Evolutionary conservation across 2,329 filamentous ascomycete species (phyloP).

Genomic region (Diaporthe aspalathi): DNA sequence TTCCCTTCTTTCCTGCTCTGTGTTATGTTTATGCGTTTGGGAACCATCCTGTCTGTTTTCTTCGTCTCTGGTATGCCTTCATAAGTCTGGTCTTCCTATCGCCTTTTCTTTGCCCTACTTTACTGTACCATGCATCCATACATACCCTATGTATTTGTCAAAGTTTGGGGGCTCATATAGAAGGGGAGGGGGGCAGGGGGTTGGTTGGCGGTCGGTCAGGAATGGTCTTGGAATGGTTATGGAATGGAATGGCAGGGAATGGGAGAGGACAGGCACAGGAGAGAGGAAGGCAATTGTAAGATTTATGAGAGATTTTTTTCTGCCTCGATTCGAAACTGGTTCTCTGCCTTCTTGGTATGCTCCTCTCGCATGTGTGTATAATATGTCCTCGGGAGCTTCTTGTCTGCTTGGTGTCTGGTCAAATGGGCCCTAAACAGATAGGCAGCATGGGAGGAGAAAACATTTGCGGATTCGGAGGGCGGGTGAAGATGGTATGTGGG

Average conservation of each 20-base stretch:
- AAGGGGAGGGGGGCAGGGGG: neutral
- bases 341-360: neutral
- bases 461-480: neutral
- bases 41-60: neutral
- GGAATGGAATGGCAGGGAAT: neutral
- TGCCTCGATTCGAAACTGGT: neutral
- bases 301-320: neutral
- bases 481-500: neutral
- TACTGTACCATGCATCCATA: constrained; percentile 15
- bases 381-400: neutral
- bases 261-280: neutral
- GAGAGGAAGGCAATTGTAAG: neutral
- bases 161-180: constrained; percentile 8
- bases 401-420: neutral
- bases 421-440: neutral
- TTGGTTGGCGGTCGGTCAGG: neutral
- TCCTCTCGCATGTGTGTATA: neutral
- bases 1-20: constrained; percentile 1
- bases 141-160: constrained; percentile 4
- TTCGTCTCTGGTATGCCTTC: neutral
- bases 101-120: neutral
- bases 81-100: neutral
- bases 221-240: too few species aligned
- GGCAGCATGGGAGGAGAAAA: neutral
- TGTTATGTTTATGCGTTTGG: neutral